phyloP scores from a whole-genome alignment of 2,329 filamentous ascomycete genomes.

The Trichophyton verrucosum region DNA sequence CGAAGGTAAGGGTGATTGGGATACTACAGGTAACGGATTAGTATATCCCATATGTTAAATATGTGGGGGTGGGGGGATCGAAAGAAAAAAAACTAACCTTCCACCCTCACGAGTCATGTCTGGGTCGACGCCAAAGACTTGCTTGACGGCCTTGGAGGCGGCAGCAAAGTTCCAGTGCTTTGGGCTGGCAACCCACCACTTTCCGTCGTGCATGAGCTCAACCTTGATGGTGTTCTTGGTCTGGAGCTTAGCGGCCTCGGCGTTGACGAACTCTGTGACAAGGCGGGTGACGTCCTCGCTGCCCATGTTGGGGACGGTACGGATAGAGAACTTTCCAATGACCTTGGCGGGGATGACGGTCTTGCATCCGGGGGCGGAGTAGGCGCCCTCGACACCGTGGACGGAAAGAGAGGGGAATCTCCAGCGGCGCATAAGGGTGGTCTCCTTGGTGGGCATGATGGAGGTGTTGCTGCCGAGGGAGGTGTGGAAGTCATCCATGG shows the following conservation, averaged over 20 bases:
- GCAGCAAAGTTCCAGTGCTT: constrained; percentile 99
- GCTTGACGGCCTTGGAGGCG: constrained; percentile 87
- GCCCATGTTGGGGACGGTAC: constrained; percentile 96
- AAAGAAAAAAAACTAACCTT: constrained; percentile 42
- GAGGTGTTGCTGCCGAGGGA: constrained; percentile 79
- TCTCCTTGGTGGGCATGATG: constrained; percentile 79
- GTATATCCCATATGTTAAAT: background rate
- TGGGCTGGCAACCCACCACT: constrained; percentile 97
- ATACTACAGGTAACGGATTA: constrained; percentile 47
- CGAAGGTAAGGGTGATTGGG: constrained; percentile 91
- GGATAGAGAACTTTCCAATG: constrained; percentile 94
- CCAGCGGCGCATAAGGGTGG: constrained; percentile 92
- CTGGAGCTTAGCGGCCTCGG: constrained; percentile 70
- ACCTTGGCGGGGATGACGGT: constrained; percentile 98
- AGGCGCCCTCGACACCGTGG: constrained; percentile 90
- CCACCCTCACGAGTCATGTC: constrained; percentile 95
- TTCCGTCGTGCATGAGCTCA: constrained; percentile 74
- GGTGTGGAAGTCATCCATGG: constrained; percentile 90
- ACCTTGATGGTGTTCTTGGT: constrained; percentile 88
- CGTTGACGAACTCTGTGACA: constrained; percentile 72
- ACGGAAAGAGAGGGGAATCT: constrained; percentile 85
- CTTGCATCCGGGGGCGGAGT: constrained; percentile 86
- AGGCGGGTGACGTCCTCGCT: constrained; percentile 74
- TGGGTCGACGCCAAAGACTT: constrained; percentile 84
- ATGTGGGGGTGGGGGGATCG: background rate